These are phyloP conservation scores for Rhodosporidiobolus odoratus DNA, from an alignment of 768 basidiomycete genomes.

Conservation along the genomic window DNA sequence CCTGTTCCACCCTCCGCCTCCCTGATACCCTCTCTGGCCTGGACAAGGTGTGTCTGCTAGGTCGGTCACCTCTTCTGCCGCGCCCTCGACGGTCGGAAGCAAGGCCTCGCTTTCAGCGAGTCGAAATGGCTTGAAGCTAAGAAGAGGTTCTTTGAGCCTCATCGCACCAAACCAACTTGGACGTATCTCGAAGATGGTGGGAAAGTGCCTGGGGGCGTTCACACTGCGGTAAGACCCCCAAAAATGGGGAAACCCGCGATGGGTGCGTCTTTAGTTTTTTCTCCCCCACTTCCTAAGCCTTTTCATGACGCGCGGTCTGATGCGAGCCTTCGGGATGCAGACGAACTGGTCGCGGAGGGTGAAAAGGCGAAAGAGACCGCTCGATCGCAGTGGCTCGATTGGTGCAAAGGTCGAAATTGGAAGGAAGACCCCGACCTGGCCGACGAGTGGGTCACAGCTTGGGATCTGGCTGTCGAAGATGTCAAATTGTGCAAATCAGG, in stretches of 20 bases:
- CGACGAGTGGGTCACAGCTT: background rate
- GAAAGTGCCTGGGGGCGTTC: background rate
- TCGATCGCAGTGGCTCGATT: background rate
- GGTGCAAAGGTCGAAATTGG: background rate
- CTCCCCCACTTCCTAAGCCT: background rate
- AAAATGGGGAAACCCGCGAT: constrained; percentile 6
- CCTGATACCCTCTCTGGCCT: background rate
- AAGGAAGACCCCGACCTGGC: constrained; percentile 27
- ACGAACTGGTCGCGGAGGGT: constrained; percentile 12
- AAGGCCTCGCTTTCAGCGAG: constrained; percentile 20
- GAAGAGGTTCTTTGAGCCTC: background rate
- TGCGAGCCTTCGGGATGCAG: background rate
- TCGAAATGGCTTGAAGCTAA: constrained; percentile 10
- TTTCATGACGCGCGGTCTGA: background rate
- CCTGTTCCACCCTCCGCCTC: background rate
- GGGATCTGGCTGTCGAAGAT: background rate
- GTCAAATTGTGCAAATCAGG: background rate
- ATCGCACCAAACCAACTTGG: constrained; percentile 2
- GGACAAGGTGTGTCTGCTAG: background rate
- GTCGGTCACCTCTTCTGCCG: constrained; percentile 28
- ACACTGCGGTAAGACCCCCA: background rate
- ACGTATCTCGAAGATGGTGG: constrained; percentile 6
- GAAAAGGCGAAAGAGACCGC: background rate
- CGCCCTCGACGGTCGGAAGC: constrained; percentile 34
- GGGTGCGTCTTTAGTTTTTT: constrained; percentile 16